These are phyloP conservation scores for Cordyceps cicadae DNA, from an alignment of 2,329 filamentous ascomycete genomes.

Conservation along the genomic window DNA sequence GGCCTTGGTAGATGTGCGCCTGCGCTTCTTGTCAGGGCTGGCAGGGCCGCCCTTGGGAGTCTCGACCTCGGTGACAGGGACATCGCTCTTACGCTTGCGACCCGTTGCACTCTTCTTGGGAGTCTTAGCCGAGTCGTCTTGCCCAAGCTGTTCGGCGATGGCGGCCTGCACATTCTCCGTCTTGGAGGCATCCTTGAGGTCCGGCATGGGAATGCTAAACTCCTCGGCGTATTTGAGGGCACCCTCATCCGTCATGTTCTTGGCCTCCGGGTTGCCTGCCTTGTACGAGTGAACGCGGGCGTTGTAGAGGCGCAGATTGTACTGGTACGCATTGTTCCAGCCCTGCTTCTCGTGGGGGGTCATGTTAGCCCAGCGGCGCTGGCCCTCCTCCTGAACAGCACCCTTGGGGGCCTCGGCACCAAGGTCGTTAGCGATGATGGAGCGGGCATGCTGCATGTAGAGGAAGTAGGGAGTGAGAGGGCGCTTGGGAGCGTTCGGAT, in stretches of 20 bases:
- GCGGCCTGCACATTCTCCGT: conserved; percentile 43
- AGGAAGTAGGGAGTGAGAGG: conserved; percentile 92
- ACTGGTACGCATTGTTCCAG: conserved; percentile 60
- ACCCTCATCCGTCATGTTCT: conserved; percentile 53
- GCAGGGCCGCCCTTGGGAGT: conserved; percentile 36
- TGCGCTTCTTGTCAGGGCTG: conserved; percentile 57
- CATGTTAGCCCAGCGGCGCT: conserved; percentile 78
- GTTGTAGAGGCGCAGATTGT: conserved; percentile 58
- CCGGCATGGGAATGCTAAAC: conserved; percentile 45
- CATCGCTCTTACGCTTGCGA: conserved; percentile 50
- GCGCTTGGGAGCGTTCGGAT: conserved; percentile 91
- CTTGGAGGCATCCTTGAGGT: conserved; percentile 35
- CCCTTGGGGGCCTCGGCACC: conserved; percentile 70
- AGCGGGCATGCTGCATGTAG: conserved; percentile 81
- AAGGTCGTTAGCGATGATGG: conserved; percentile 72
- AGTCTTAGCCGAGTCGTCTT: conserved; percentile 44
- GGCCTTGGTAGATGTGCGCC: conserved; percentile 48
- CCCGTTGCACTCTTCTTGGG: conserved; percentile 45
- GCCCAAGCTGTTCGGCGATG: conserved; percentile 48
- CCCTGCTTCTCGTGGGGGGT: conserved; percentile 61
- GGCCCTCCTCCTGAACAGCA: conserved; percentile 80
- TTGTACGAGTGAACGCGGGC: conserved; percentile 59
- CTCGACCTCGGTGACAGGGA: conserved; percentile 31
- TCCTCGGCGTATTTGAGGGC: conserved; percentile 53
- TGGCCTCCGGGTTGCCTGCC: conserved; percentile 47